Evolutionary conservation across 768 basidiomycete species (phyloP), one percentile per base, ranked within the genome.

Genomic region (Lactarius trivialis): DNA sequence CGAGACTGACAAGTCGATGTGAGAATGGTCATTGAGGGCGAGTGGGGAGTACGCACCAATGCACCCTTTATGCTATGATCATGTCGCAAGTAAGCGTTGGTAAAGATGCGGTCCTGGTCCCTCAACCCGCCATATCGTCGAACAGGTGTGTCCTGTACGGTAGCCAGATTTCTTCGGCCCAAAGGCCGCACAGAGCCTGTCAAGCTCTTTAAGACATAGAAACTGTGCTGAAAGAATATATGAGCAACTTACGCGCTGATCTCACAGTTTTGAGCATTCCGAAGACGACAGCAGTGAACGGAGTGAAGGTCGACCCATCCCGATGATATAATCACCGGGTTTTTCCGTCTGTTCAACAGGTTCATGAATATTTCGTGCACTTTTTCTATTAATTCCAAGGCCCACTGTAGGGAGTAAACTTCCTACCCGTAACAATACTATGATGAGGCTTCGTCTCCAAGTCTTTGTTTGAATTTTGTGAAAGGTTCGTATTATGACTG

Each of bases 21-120:
- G 19, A 55, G 50, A 57, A 7, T 1, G 4, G 24, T 58, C 1
- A 21, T 8, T 6, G 57, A 12, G 9, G 7, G 33, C 53, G 3
- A 19, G 12, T 4, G 17, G 24, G 24, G 30, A 49, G 33, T 15
- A 74, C 85, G 61, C 60, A 93, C 93, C 82, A 83, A 72, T 24
- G 96, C 96, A 45, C 96, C 96, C 75, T 97, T 98, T 55, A 99
- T 74, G 15, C 93, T 88, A 72, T 93, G 89, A 71, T 98, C 96
- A 72, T 95, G 92, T 61, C 83, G 82, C 70, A 83, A 88, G 71
- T 88, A 96, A 1, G 85, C 84, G 73, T 97, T 98, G 43, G 91
- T 94, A 71, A 98, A 98, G 65, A 93, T 93, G 52, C 91, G 85
- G 74, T 93, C 91, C 71, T 94, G 91, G 77, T 98, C 96, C 74